Base-by-base conservation (phyloP, 2,329 filamentous ascomycete genomes). In the Pseudogymnoascus sp. region DNA sequence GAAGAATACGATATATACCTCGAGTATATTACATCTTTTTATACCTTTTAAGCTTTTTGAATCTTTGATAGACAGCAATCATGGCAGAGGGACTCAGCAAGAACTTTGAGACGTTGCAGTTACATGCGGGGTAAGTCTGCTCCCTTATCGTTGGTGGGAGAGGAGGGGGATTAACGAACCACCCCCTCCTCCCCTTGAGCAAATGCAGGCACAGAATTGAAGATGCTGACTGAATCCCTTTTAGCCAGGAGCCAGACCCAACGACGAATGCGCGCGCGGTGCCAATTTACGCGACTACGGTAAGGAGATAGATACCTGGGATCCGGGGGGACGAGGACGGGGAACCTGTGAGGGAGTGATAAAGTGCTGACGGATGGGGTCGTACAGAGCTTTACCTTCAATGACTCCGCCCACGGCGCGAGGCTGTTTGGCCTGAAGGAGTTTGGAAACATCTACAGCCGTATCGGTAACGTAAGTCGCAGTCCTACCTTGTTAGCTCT, bases 401-500 rank as follows among this genome's bases (percentile, higher is more conserved):
- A 97, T 84, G 91, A 97, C 80, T 96, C 91, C 61, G 93, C 92
- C 60, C 95, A 97, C 73, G 95, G 91, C 66, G 95, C 95, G 63
- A 88, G 92, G 75, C 88, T 99, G 44, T 99, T 99, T 74, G 90
- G 91, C 74, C 90, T 99, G 76, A 96, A 97, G 80, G 92, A 97
- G 78, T 89, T 91, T 72, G 95, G 93, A 78, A 97, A 97, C 79
- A 96, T 97, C 76, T 99, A 99, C 83, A 95, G 89, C 75, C 91
- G 95, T 68, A 92, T 99, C 71, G 91, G 90, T 89, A 97, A 97
- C 78, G 90, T 91, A 64, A 18, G 64, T 61, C 3, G 31, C 34
- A 1, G 31, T 21, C 50, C 25, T 21, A 7, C 28, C 34, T 5
- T 8, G 31, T 34, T 14, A 12, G 36, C 8, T 12, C 10, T 21